Conservation (phyloP, 2,329 filamentous ascomycete genomes). For the Trichoderma atroviride region DNA sequence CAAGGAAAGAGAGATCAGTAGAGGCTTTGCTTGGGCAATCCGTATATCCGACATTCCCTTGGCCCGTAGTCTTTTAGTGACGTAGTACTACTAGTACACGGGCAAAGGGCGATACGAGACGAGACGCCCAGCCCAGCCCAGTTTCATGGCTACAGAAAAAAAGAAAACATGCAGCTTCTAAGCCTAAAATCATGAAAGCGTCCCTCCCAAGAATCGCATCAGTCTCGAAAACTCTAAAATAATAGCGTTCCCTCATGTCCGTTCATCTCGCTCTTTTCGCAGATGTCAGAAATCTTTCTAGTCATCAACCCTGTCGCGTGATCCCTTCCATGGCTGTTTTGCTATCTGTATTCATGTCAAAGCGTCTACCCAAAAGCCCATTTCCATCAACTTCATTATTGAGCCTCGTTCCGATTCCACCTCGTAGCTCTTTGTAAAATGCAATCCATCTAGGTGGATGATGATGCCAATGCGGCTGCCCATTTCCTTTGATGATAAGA, state of each 20-base stretch:
- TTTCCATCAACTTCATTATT: slow-evolving; percentile 6
- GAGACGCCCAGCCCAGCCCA: slow-evolving; percentile 9
- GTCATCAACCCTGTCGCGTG: background rate
- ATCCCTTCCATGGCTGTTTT: background rate
- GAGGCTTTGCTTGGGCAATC: too few relatives aligned
- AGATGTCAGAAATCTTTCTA: slow-evolving; percentile 13
- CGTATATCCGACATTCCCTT: too few relatives aligned
- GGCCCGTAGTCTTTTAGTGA: background rate
- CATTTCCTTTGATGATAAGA: background rate
- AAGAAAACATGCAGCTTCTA: background rate
- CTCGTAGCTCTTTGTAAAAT: background rate
- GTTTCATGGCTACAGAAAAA: background rate
- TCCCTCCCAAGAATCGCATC: background rate
- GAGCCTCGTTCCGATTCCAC: background rate
- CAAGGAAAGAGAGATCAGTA: too few relatives aligned
- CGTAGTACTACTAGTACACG: background rate
- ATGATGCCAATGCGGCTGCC: background rate
- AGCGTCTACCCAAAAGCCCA: background rate
- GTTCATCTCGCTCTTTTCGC: slow-evolving; percentile 8
- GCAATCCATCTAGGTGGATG: background rate
- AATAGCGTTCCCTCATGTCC: background rate
- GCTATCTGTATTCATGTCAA: background rate
- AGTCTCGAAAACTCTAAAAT: slow-evolving; percentile 1
- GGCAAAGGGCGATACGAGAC: background rate
- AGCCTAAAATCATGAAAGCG: background rate